Evolutionary conservation across 371 early-diverging fungal genomes (phyloP).

Genomic region (Apophysomyces variabilis): DNA sequence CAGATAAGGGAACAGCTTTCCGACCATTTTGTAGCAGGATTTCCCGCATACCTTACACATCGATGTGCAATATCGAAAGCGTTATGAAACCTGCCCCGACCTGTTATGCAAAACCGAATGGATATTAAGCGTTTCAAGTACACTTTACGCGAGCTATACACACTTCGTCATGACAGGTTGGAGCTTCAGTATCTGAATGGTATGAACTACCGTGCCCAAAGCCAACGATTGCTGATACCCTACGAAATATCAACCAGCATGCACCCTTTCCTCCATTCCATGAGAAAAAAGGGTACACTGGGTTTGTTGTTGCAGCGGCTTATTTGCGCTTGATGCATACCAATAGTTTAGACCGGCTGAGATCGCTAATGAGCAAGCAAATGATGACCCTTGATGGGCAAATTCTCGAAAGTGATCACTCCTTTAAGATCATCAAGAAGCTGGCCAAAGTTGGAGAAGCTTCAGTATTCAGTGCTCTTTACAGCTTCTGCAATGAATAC

Average conservation of each 20-base stretch:
- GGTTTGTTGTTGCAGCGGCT: constrained; percentile 10
- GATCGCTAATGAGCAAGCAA: not conserved
- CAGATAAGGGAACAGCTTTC: constrained; percentile 14
- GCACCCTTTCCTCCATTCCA: constrained; percentile 8
- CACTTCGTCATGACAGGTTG: constrained; percentile 8
- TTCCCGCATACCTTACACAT: constrained; percentile 26
- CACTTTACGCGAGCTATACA: constrained; percentile 22
- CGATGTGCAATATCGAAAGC: constrained; percentile 23
- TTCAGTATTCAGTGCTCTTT: too few relatives aligned
- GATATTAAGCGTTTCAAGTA: constrained; percentile 16
- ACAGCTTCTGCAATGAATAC: not conserved
- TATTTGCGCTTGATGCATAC: constrained; percentile 11
- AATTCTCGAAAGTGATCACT: not conserved
- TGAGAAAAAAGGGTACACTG: constrained; percentile 12
- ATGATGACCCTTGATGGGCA: not conserved
- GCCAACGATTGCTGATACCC: constrained; percentile 4
- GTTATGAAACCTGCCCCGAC: constrained; percentile 17
- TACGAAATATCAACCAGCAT: not conserved
- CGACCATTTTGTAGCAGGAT: constrained; percentile 17
- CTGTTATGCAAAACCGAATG: constrained; percentile 19
- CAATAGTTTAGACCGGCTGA: not conserved
- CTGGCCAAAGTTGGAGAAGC: too few relatives aligned
- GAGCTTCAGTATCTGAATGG: constrained; percentile 17
- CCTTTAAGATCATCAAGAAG: too few relatives aligned
- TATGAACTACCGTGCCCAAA: not conserved